Evolutionary conservation across 2,329 filamentous ascomycete genomes (phyloP), one percentile per base, ranked within the genome.

Genomic region (Aciculosporium take): DNA sequence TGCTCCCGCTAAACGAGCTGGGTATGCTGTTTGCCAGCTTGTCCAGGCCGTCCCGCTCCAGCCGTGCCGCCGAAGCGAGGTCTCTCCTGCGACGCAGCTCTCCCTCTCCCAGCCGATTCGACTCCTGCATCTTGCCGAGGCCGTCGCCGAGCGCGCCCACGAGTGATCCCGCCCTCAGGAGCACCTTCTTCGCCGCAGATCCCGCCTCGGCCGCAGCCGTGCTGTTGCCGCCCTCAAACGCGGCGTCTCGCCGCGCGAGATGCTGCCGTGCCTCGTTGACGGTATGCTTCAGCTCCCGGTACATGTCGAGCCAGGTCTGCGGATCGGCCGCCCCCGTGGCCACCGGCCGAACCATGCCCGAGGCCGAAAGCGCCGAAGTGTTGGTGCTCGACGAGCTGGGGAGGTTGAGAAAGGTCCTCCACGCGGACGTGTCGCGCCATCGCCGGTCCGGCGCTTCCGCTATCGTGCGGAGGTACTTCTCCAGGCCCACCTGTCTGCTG

Each of bases 41-140:
- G 51, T 91, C 84, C 15, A 91, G 63, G 3, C 79, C 81, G 42
- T 89, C 83, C 43, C 77, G 73, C 59, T 91, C 84, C 51, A 83
- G 81, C 51, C 74, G 69, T 6, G 81, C 81, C 10, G 77, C 71
- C 1, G 73, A 72, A 4, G 91, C 61, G 47, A 89, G 63, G 57
- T 91, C 84, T 43, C 75, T 68, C 38, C 85, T 66, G 6, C 85
- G 66, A 34, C 83, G 67, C 27, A 88, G 61, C 63, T 91, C 84
- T 13, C 84, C 84, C 3, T 84, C 80, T 3, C 83, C 83, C 1
- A 89, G 55, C 46, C 73, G 52, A 38, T 64, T 67, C 2, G 57
- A 55, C 27, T 77, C 72, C 48, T 70, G 66, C 55, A 81, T 70
- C 24, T 62, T 60, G 45, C 65, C 66, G 45, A 89, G 57, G 0